Evolutionary conservation across 208 protist genomes (phyloP).

Genomic region (Trypanosoma vivax): DNA sequence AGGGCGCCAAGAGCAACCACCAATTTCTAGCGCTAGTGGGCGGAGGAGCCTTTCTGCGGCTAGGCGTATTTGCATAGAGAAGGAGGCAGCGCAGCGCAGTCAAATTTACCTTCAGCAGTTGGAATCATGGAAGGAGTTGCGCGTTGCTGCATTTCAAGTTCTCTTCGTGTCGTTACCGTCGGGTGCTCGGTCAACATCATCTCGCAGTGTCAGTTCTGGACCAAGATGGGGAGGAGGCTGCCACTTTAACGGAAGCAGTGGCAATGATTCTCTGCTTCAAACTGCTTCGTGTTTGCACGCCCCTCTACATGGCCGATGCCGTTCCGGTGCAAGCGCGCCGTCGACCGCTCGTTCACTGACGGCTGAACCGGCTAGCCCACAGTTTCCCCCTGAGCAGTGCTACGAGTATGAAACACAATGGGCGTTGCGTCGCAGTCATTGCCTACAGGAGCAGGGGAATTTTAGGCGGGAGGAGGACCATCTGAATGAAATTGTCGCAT

Average conservation of each 20-base stretch:
- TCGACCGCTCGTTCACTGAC: not conserved
- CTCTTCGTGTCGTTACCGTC: not conserved
- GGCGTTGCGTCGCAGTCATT: conserved; percentile 9
- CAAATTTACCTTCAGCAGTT: conserved; percentile 21
- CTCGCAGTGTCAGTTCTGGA: not conserved
- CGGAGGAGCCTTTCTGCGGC: too few species aligned
- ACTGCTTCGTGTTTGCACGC: too few species aligned
- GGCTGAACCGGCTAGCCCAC: too few species aligned
- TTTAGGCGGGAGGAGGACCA: conserved; percentile 10
- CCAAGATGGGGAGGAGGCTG: too few species aligned
- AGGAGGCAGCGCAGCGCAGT: conserved; percentile 15
- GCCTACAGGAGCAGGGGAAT: conserved; percentile 13
- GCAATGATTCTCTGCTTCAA: too few species aligned
- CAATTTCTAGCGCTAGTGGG: too few species aligned
- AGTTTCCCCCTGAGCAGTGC: conserved; percentile 27
- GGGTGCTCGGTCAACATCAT: not conserved
- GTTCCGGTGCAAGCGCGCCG: not conserved
- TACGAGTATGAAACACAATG: conserved; percentile 23
- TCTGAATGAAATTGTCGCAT: not conserved
- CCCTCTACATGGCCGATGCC: too few species aligned
- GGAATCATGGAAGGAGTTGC: conserved; percentile 22
- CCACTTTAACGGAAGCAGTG: too few species aligned
- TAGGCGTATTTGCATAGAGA: conserved; percentile 19
- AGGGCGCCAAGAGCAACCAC: too few species aligned
- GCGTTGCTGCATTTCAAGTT: conserved; percentile 4